Evolutionary conservation across 2,329 filamentous ascomycete species (phyloP), one percentile per base, ranked within the genome.

Genomic region (Aspergillus niger): DNA sequence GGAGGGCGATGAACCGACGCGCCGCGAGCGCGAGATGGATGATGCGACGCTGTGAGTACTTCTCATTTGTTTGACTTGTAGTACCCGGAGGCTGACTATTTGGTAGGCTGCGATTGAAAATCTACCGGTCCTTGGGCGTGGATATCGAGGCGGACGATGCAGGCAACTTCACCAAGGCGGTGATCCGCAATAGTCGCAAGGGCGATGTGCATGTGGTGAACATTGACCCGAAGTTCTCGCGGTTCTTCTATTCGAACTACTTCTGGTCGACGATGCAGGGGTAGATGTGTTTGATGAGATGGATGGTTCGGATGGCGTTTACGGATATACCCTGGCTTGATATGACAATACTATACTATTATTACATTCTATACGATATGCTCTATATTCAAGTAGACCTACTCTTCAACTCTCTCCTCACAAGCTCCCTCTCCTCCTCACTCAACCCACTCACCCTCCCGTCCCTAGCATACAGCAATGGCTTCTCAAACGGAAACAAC

Each of bases 201-300:
- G 93, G 92, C 8, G 93, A 98, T 74, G 92, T 98, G 55, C 91
- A 97, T 74, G 91, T 98, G 53, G 89, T 99, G 62, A 96, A 96
- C 71, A 88, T 99, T 75, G 93, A 98, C 70, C 88, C 90, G 69
- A 96, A 95, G 79, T 93, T 97, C 75, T 94, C 91, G 60, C 85
- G 89, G 63, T 94, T 90, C 75, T 97, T 96, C 73, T 97, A 97
- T 72, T 91, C 93, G 22, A 96, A 97, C 70, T 96, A 96, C 75
- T 96, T 98, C 73, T 99, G 95, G 95, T 85, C 92, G 70, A 94
- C 88, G 30, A 82, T 97, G 75, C 96, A 81, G 76, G 76, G 73
- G 36, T 79, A 64, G 67, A 53, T 20, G 48, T 48, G 5, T 20
- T 38, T 26, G 54, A 26, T 56, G 17, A n/a, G 8, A 41, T 53